A percentile compares a stretch with the other conserved stretches of the same genome.
Evolutionary conservation across 495 filamentous ascomycete species (phyloP).

Genomic region (Rostrohypoxylon terebratum): DNA sequence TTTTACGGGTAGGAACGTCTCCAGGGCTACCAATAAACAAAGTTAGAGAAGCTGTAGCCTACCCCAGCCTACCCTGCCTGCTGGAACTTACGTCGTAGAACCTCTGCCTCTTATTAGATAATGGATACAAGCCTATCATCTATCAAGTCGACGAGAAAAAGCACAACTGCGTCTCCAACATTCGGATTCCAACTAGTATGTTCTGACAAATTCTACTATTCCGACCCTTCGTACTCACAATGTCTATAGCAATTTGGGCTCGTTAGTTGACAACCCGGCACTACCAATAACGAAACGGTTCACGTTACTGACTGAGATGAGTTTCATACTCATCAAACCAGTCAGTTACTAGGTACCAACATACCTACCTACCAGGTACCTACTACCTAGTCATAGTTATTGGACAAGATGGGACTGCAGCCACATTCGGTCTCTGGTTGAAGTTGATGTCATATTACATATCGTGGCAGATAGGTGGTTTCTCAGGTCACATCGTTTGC

Average conservation of each 20-base stretch:
- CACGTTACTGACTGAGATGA: not conserved
- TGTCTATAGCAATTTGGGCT: not conserved
- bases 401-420: slow-evolving; percentile 9
- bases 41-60: not conserved
- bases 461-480: not conserved
- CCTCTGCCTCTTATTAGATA: not conserved
- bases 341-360: not conserved
- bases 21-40: slow-evolving; percentile 5
- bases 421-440: slow-evolving; percentile 4
- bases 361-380: too few relatives aligned
- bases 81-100: not conserved
- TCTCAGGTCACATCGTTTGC: not conserved
- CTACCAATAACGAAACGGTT: not conserved
- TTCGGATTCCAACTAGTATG: not conserved
- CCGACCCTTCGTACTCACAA: not conserved
- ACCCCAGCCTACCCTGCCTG: not conserved
- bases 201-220: not conserved
- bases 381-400: too few relatives aligned
- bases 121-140: not conserved
- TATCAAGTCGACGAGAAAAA: not conserved
- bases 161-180: not conserved
- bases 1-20: not conserved
- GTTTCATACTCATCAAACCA: slow-evolving; percentile 10
- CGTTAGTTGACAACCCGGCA: not conserved
- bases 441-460: slow-evolving; percentile 8